phyloP scores from a whole-genome alignment of 2,329 filamentous ascomycete genomes.

The Pyrenochaeta sp. region DNA sequence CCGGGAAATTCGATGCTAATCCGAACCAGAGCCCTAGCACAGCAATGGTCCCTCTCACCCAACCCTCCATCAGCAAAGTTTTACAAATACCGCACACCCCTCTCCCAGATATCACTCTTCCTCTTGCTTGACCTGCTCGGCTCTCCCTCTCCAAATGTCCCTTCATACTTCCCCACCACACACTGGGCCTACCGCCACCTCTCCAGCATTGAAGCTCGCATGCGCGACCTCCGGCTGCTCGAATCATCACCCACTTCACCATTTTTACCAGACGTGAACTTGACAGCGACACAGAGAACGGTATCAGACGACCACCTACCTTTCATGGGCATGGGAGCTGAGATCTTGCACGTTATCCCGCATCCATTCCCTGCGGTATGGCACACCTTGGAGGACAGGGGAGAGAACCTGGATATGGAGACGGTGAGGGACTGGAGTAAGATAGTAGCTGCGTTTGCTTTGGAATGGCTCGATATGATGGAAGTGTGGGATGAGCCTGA shows the following conservation, averaged over 20 bases:
- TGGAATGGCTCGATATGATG: constrained; percentile 91
- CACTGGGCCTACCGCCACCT: constrained; percentile 92
- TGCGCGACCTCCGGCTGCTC: constrained; percentile 72
- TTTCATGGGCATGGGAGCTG: constrained; percentile 85
- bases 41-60: constrained; percentile 76
- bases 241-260: constrained; percentile 63
- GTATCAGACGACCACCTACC: constrained; percentile 91
- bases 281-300: constrained; percentile 40
- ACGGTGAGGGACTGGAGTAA: constrained; percentile 88
- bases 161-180: constrained; percentile 87
- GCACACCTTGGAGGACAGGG: constrained; percentile 87
- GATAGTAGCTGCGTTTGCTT: constrained; percentile 82
- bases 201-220: constrained; percentile 75
- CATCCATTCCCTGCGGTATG: constrained; percentile 82
- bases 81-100: constrained; percentile 70
- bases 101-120: constrained; percentile 86
- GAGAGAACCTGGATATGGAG: constrained; percentile 79
- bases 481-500: constrained; percentile 49
- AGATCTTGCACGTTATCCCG: constrained; percentile 89
- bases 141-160: constrained; percentile 71
- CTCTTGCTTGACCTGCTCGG: constrained; percentile 92
- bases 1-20: neutral
- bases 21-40: constrained; percentile 69
- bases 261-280: constrained; percentile 60
- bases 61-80: constrained; percentile 74